phyloP scores from a whole-genome alignment of 257 asterid genomes.

The Voacanga thouarsii region DNA sequence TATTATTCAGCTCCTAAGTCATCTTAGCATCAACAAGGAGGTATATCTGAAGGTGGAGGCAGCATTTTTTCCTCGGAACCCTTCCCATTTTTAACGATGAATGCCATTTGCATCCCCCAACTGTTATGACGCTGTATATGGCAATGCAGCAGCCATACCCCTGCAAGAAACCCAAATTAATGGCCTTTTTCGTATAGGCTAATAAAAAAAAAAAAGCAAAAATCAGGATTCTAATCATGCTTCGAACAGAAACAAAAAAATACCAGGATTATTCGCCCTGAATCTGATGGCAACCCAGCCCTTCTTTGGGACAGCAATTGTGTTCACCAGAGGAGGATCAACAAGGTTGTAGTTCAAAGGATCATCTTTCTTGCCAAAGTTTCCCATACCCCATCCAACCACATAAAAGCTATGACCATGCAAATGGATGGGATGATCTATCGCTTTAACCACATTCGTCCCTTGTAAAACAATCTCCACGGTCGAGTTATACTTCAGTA shows the following conservation, averaged over 20 bases:
- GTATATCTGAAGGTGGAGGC: constrained; percentile 28
- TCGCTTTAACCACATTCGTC: constrained; percentile 43
- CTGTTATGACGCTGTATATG: constrained; percentile 32
- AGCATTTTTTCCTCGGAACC: neutral
- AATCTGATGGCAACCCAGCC: constrained; percentile 73
- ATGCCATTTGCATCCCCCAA: constrained; percentile 42
- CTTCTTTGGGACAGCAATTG: constrained; percentile 47
- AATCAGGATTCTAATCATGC: too few species aligned
- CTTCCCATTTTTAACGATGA: constrained; percentile 29
- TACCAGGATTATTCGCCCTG: constrained; percentile 68
- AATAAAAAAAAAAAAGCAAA: too few species aligned
- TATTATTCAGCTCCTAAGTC: too few species aligned
- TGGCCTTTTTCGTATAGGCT: neutral
- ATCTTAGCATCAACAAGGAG: constrained; percentile 11
- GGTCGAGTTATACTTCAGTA: constrained; percentile 38
- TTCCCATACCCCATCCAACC: constrained; percentile 57
- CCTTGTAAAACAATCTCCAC: constrained; percentile 65
- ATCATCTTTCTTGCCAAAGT: constrained; percentile 38
- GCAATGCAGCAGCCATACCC: constrained; percentile 40
- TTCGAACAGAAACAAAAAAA: too few species aligned
- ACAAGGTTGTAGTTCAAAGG: constrained; percentile 53
- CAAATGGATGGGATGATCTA: constrained; percentile 71
- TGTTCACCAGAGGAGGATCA: constrained; percentile 58
- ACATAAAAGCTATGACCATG: constrained; percentile 75
- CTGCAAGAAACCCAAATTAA: neutral